Conservation (phyloP, 2,329 filamentous ascomycete species). For the Talaromyces rugulosus region DNA sequence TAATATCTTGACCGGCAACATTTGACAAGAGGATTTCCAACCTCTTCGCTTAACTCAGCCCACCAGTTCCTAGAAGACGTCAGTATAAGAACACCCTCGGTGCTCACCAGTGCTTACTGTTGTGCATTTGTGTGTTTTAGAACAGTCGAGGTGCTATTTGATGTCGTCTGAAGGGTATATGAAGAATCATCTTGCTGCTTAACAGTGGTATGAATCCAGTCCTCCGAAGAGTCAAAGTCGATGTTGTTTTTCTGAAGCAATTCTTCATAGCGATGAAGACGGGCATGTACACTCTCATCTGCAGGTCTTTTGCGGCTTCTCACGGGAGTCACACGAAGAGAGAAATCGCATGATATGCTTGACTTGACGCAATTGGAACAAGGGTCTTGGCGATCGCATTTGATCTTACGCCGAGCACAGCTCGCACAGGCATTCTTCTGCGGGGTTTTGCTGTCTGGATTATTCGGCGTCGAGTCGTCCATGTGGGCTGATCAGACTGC, state of each 20-base stretch:
- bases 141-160: not conserved
- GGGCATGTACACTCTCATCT: conserved; percentile 1
- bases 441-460: not conserved
- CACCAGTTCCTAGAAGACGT: conserved; percentile 4
- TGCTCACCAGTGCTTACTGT: not conserved
- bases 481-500: not conserved
- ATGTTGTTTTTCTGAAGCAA: conserved; percentile 19
- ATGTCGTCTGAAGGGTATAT: not conserved
- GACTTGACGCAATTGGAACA: conserved; percentile 64
- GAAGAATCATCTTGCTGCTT: not conserved
- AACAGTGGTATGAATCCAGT: conserved; percentile 9
- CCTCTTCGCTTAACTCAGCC: conserved; percentile 6
- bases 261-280: conserved; percentile 7
- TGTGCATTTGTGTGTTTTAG: not conserved
- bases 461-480: not conserved
- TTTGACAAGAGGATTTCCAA: not conserved
- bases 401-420: conserved; percentile 66
- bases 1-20: not conserved
- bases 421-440: conserved; percentile 33
- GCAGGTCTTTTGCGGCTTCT: not conserved
- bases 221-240: conserved; percentile 20
- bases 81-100: not conserved
- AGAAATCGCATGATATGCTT: conserved; percentile 49
- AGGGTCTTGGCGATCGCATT: conserved; percentile 65
- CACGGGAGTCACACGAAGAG: conserved; percentile 42